Evolutionary conservation across 179 eudicot species (phyloP).

Genomic region (Dionaea muscipula): DNA sequence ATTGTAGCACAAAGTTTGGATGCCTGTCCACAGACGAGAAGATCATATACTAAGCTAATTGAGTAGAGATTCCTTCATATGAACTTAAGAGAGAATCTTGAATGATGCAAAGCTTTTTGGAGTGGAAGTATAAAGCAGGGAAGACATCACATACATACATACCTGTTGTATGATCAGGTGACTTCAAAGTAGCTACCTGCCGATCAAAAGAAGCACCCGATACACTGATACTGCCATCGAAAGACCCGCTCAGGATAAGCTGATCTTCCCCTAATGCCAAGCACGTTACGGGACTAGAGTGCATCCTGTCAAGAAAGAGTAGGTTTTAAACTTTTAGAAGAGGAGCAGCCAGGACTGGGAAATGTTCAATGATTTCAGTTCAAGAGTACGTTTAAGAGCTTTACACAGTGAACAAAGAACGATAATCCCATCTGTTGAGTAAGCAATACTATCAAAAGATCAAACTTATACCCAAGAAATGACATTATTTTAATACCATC

Average conservation of each 20-base stretch:
- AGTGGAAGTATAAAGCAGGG: not conserved
- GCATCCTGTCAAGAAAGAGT: slow-evolving; percentile 44
- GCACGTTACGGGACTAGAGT: slow-evolving; percentile 43
- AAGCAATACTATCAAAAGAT: too few relatives aligned
- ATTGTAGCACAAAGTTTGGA: slow-evolving; percentile 49
- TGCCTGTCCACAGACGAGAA: slow-evolving; percentile 30
- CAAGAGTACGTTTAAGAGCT: too few relatives aligned
- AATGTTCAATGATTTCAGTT: too few relatives aligned
- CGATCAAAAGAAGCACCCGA: slow-evolving; percentile 49
- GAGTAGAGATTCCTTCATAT: too few relatives aligned
- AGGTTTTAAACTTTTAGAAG: not conserved
- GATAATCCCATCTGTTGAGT: too few relatives aligned
- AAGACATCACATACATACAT: not conserved
- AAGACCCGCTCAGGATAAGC: slow-evolving; percentile 58
- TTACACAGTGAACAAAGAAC: too few relatives aligned
- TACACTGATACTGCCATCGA: slow-evolving; percentile 40
- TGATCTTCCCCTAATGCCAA: slow-evolving; percentile 58
- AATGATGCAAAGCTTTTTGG: too few relatives aligned
- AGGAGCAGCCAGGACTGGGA: not conserved
- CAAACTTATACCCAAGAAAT: too few relatives aligned
- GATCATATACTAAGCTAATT: too few relatives aligned
- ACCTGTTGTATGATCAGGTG: slow-evolving; percentile 31
- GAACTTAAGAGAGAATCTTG: too few relatives aligned
- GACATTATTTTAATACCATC: too few relatives aligned
- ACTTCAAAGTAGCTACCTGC: slow-evolving; percentile 30